Base-by-base conservation (phyloP, 1,284 basidiomycete species). In the Porodaedalea pini region DNA sequence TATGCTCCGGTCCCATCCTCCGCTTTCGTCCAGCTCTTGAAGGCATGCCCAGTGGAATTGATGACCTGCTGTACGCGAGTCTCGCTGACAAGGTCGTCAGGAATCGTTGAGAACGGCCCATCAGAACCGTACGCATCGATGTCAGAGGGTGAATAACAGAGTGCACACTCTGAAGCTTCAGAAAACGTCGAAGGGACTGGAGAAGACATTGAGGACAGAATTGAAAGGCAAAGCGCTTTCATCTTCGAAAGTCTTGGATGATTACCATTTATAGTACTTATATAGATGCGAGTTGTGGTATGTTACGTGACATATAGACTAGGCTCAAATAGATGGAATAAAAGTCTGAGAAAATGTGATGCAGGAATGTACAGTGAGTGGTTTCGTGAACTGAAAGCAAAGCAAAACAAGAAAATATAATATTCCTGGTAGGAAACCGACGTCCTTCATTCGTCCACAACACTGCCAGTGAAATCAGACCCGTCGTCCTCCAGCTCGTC, bases 401-500 rank as follows among this genome's bases (percentile, higher is more conserved):
- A 45, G 31, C 45, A 51, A 51, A 21, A 34, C 53, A 48, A 51
- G 31, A 21, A 25, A 48, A 39, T 41, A 29, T 8, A 43, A 1
- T 41, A 29, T 11, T 0, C 21, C 51, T 44, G 41, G 8, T 23
- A 7, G 31, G 6, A 36, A 48, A 34, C 44, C 4, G 7, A 23
- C 25, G 31, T 45, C 29, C 13, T 7, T 45, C n/a, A 45, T 13
- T 31, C 48, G 15, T 55, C 52, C n/a, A 44, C 39, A 29, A 32
- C 27, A 39, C 57, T 55, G 21, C 31, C 45, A 7, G 47, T 50
- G 13, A 37, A 27, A 10, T 59, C 57, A 8, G 57, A 54, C 0
- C 69, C 70, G 1, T 71, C 73, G 1, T 69, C 66, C 3, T 72
- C 71, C 13, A 71, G 69, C 4, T 68, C 69, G 0, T 67, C 70